A percentile compares a stretch with the other conserved stretches of the same genome.
Evolutionary conservation across 805 yeast genomes (phyloP).

Genomic region (Wickerhamiella nectarea): DNA sequence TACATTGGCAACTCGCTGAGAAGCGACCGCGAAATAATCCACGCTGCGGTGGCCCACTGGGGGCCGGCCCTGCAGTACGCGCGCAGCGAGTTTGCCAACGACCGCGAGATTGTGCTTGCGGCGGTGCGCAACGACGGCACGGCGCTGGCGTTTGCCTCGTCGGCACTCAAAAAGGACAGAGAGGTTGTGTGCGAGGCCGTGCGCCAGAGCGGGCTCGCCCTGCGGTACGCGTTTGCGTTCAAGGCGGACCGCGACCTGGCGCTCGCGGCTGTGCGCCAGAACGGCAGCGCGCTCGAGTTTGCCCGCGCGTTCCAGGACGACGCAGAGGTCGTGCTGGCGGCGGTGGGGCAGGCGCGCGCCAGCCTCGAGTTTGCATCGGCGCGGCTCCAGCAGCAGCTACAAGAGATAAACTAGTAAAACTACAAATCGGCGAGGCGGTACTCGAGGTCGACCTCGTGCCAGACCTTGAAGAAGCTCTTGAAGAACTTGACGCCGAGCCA

Average conservation of each 20-base stretch:
- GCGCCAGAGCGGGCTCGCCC: not conserved
- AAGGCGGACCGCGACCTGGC: not conserved
- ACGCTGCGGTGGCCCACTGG: not conserved
- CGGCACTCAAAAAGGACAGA: not conserved
- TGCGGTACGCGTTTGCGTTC: not conserved
- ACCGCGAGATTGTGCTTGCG: not conserved
- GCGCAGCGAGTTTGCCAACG: not conserved
- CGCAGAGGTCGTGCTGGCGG: not conserved
- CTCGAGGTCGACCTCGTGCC: conserved; percentile 40
- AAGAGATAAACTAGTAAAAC: not conserved
- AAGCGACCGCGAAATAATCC: not conserved
- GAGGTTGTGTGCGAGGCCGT: conserved; percentile 4
- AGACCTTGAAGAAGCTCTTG: conserved; percentile 50
- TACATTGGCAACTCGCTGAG: not conserved
- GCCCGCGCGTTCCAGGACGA: not conserved
- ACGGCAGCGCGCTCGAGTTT: not conserved
- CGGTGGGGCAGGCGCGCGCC: not conserved
- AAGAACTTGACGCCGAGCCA: conserved; percentile 63
- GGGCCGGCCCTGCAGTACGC: conserved; percentile 1
- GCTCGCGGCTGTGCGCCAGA: not conserved
- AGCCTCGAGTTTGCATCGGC: not conserved
- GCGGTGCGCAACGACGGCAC: not conserved
- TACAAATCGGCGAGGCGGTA: conserved; percentile 15
- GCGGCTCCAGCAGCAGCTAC: not conserved
- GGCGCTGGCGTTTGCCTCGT: not conserved